Evolutionary conservation across 2,329 filamentous ascomycete genomes (phyloP), one percentile per base, ranked within the genome.

Genomic region (Cladosporium phlei): DNA sequence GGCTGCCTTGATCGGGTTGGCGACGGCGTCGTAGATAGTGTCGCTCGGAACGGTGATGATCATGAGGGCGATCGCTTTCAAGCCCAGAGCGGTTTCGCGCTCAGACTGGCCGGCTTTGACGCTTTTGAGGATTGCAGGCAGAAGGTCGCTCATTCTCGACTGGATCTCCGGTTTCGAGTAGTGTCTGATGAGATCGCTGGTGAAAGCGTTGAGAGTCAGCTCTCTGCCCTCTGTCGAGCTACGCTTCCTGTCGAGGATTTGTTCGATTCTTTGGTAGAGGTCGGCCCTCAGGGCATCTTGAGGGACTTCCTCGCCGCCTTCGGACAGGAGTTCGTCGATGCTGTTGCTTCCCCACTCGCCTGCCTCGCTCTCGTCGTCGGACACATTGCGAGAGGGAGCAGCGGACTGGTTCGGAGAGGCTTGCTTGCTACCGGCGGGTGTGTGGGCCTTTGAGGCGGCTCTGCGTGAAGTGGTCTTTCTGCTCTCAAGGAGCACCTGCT

Each of bases 201-300:
- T 74, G 62, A 83, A 88, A 1, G 72, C 73, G 34, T 70, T 70
- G 38, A 89, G 69, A 22, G 76, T 77, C 30, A 79, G 73, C 58
- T 88, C 84, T 43, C 88, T 80, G 17, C 81, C 80, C 52, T 86
- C 79, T 19, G 76, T 78, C 54, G 82, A 88, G 66, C 83, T 88
- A 54, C 84, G 81, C 73, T 94, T 95, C 58, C 86, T 82, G 56
- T 86, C 80, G 46, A 84, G 74, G 21, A 95, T 78, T 55, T 86
- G 81, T 38, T 83, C 75, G 52, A 94, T 81, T 48, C 83, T 78
- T 52, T 82, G 77, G 21, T 75, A 71, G 25, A 90, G 68, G 47
- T 79, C 76, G 12, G 78, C 69, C 35, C 80, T 76, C 77, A 85
- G 86, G 16, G 71, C 70, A 20, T 75, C 74, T 32, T 63, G 58